Base-by-base conservation (phyloP, 805 yeast genomes). In the Saccharomycopsis capsularis region DNA sequence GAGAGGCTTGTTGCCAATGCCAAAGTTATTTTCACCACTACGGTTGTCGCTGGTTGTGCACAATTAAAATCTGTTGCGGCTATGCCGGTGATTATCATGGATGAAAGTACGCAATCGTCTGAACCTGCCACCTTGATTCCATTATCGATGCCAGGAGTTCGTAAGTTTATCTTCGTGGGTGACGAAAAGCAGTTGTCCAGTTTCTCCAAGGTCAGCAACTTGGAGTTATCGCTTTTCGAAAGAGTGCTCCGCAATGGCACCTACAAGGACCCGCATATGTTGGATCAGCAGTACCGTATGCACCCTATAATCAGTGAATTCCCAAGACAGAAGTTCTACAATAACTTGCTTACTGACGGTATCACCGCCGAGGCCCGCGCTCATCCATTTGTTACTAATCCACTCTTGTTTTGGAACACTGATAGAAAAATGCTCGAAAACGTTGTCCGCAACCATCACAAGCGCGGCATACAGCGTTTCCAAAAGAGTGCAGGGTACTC, bases 171-270 rank as follows among this genome's bases (percentile, higher is more conserved):
- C 2, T 78, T 83, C 59, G 89, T 79, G 35, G 90, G 89, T 53
- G 91, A 83, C 63, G 85, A 82, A 56, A 81, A 78, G 52, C 91
- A 83, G 62, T 69, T 83, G 66, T 78, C 85, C 60, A 78, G 85
- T 54, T 83, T 82, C 60, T 77, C 86, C 3, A 79, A 80, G 56
- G 78, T 82, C 21, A 85, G 85, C 44, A 74, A 77, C 49, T 66
- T 83, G 51, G 81, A 82, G 47, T 68, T 78, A 65, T 81, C 88
- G 1, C 63, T 83, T 48, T 83, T 83, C 57, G 88, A 83, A 65
- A 69, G 91, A 59, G 75, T 81, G 3, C 61, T 83, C 42, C 62
- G 68, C 37, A 82, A 81, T 60, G 85, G 83, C 2, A 73, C 82
- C 0, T 81, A 78, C 58, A 64, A 67, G 25, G 69, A 71, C 13